Evolutionary conservation across 345 rosid species (phyloP).

Genomic region (Eucalyptus sp.): DNA sequence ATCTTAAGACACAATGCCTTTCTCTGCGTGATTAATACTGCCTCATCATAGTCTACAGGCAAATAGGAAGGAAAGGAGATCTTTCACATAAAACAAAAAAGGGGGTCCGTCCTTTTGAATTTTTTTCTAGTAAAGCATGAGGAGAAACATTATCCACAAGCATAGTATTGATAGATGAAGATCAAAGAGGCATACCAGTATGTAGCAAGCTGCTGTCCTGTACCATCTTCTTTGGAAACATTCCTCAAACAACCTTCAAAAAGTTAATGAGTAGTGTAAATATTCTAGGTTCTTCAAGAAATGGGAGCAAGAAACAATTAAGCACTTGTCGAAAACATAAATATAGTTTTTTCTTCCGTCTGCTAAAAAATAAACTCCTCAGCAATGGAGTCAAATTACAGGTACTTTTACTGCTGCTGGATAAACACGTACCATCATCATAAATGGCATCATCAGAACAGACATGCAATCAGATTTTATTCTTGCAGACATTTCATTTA

Average conservation of each 20-base stretch:
- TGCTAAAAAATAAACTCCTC: not conserved
- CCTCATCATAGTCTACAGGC: not conserved
- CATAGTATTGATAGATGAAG: not conserved
- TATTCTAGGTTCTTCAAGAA: not conserved
- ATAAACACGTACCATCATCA: not conserved
- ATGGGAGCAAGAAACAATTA: not conserved
- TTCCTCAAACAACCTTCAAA: constrained; percentile 80
- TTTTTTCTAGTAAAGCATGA: not conserved
- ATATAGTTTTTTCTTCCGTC: not conserved
- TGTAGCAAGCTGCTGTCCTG: constrained; percentile 97
- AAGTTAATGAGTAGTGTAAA: not conserved
- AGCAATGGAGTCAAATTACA: not conserved
- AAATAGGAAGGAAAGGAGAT: not conserved
- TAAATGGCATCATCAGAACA: not conserved
- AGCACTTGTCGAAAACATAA: not conserved
- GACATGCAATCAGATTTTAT: not conserved
- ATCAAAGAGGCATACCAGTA: constrained; percentile 56
- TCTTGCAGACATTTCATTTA: not conserved
- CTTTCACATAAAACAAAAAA: not conserved
- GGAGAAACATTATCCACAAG: not conserved
- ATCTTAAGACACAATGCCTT: not conserved
- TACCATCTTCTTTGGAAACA: constrained; percentile 99
- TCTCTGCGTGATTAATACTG: not conserved
- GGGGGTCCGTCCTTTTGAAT: not conserved
- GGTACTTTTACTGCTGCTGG: not conserved